These are phyloP conservation scores for Cystobasidium onofrii DNA, from an alignment of 768 basidiomycete species.

Conservation along the genomic window DNA sequence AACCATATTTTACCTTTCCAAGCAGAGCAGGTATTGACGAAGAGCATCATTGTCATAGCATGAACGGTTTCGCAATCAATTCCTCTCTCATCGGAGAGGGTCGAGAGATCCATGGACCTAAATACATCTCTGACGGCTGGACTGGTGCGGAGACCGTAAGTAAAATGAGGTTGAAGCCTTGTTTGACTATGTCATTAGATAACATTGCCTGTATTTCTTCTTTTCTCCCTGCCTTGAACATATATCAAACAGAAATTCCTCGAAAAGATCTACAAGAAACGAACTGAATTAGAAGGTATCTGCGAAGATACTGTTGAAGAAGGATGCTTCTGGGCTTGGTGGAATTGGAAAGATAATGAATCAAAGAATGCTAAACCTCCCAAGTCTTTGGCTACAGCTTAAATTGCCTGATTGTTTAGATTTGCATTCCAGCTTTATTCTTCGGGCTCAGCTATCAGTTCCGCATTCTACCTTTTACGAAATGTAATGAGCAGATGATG, in stretches of 20 bases:
- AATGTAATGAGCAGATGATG: background rate
- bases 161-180: background rate
- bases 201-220: background rate
- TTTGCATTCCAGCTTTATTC: no score
- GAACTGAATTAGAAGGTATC: background rate
- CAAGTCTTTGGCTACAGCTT: background rate
- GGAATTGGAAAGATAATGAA: constrained; percentile 2
- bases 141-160: constrained; percentile 1
- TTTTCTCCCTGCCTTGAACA: no score
- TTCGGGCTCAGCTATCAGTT: no score
- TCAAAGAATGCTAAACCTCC: background rate
- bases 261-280: constrained; percentile 12
- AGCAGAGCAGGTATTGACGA: no score
- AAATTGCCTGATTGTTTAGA: no score
- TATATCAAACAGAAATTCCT: background rate
- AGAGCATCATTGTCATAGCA: background rate
- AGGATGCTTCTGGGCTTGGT: constrained; percentile 8
- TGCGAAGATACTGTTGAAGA: constrained; percentile 11
- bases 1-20: background rate
- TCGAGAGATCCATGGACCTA: background rate
- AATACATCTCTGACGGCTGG: background rate
- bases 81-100: background rate
- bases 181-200: no score
- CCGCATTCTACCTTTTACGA: no score
- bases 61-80: constrained; percentile 20